phyloP scores from a whole-genome alignment of 2,329 filamentous ascomycete species.

The Fusarium denticulatum region DNA sequence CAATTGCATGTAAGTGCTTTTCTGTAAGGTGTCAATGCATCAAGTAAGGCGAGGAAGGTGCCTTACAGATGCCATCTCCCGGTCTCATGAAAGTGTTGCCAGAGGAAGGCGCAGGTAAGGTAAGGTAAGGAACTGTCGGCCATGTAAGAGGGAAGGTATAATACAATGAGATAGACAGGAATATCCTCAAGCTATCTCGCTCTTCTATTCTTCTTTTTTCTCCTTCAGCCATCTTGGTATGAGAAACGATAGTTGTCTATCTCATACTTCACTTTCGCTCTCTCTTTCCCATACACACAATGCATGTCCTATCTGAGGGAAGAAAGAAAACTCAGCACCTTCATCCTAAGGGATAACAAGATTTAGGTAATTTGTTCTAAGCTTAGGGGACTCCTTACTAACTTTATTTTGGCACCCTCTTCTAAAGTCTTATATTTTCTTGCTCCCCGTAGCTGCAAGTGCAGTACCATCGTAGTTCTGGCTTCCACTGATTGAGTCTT shows the following conservation, averaged over 20 bases:
- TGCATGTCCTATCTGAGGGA: not conserved
- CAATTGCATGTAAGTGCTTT: not conserved
- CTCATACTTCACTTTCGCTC: not conserved
- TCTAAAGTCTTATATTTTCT: not conserved
- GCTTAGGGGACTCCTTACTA: not conserved
- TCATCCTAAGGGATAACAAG: not conserved
- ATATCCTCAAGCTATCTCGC: not conserved
- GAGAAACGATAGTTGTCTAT: not conserved
- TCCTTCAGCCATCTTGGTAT: not conserved
- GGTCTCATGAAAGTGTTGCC: not conserved
- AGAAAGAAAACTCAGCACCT: not conserved
- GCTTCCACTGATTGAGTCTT: not conserved
- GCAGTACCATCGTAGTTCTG: not conserved
- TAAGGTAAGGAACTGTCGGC: not conserved
- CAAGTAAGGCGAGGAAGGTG: not conserved
- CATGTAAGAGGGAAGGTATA: not conserved
- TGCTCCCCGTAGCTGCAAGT: not conserved
- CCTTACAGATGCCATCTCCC: not conserved
- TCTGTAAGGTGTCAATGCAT: not conserved
- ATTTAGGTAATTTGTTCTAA: not conserved
- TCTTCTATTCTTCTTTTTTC: not conserved
- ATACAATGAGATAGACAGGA: not conserved
- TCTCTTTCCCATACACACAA: not conserved
- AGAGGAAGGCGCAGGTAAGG: not conserved
- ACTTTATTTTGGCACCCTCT: not conserved